A percentile compares a stretch with the other conserved stretches of the same genome.
Conservation (phyloP, 805 yeast species). For the Monosporozyma siamensis region DNA sequence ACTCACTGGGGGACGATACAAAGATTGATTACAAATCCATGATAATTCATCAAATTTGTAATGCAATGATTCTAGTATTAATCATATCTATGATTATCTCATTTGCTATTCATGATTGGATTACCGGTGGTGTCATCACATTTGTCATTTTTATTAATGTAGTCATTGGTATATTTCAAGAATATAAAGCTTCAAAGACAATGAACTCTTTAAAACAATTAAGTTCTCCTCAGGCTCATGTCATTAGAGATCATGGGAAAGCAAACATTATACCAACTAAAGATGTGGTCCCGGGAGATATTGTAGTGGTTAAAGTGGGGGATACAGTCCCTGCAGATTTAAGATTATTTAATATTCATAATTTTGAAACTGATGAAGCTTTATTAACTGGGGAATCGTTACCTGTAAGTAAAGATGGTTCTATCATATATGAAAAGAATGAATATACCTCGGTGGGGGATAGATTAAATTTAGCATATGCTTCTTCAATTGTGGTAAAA, state of each 20-base stretch:
- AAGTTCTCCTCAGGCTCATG: constrained; percentile 94
- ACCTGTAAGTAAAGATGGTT: constrained; percentile 87
- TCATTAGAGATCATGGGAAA: constrained; percentile 71
- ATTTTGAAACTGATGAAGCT: constrained; percentile 82
- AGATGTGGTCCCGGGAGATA: constrained; percentile 88
- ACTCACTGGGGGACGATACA: constrained; percentile 73
- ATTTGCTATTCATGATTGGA: constrained; percentile 84
- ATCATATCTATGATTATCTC: constrained; percentile 83
- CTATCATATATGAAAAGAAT: constrained; percentile 35
- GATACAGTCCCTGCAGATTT: constrained; percentile 96
- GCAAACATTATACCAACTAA: constrained; percentile 85
- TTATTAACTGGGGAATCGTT: constrained; percentile 91
- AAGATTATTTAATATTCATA: constrained; percentile 68
- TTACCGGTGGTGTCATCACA: constrained; percentile 88
- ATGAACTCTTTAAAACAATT: constrained; percentile 84
- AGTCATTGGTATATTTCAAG: constrained; percentile 94
- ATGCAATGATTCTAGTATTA: constrained; percentile 81
- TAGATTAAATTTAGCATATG: constrained; percentile 73
- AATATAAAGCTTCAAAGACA: constrained; percentile 89
- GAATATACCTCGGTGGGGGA: constrained; percentile 32
- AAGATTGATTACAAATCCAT: constrained; percentile 64
- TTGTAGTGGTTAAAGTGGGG: constrained; percentile 82
- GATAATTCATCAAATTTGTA: constrained; percentile 72
- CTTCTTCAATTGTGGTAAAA: constrained; percentile 95
- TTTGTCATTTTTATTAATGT: constrained; percentile 89